Base-by-base conservation (phyloP, 2,329 filamentous ascomycete species). In the Ascochyta fabae region DNA sequence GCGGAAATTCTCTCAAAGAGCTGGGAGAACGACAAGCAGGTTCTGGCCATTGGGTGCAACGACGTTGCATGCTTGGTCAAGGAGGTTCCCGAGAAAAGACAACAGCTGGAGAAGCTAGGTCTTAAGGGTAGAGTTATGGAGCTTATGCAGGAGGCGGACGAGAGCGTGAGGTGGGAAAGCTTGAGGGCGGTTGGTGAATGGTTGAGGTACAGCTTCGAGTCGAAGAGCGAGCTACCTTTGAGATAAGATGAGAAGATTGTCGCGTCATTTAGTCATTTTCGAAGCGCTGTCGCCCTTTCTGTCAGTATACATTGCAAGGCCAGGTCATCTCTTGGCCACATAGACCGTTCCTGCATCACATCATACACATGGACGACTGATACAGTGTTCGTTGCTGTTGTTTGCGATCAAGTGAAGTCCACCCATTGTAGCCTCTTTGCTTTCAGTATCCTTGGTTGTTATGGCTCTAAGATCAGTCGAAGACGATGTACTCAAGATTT, bases 151-250 rank as follows among this genome's bases (percentile, higher is more conserved):
- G 91, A 96, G 71, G 83, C 87, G 55, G 92, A 96, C 69, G 92
- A 96, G 80, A 88, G 86, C 56, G 91, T 97, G 42, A 84, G 93
- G 71, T 97, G 92, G 92, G 93, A 97, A 81, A 95, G 91, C 76
- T 79, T 97, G 78, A 86, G 89, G 68, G 92, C 93, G 15, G 86
- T 97, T 36, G 88, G 88, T 19, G 88, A 89, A 74, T 91, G 88
- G 87, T 76, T 91, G 74, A 83, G 87, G 66, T 91, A 91, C 78
- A 89, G 71, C 59, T 75, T 77, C 49, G 73, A 77, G 61, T 70
- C 69, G 15, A 74, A 74, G 68, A 70, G 54, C 31, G 64, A 70
- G 36, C 45, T 74, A 43, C 69, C 71, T 15, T 34, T 71, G 22
- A 64, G 71, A 62, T 74, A 66, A 53, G 27, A 26, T 4, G 4